Conservation (phyloP, 2,329 filamentous ascomycete genomes). For the Aspergillus sp. region DNA sequence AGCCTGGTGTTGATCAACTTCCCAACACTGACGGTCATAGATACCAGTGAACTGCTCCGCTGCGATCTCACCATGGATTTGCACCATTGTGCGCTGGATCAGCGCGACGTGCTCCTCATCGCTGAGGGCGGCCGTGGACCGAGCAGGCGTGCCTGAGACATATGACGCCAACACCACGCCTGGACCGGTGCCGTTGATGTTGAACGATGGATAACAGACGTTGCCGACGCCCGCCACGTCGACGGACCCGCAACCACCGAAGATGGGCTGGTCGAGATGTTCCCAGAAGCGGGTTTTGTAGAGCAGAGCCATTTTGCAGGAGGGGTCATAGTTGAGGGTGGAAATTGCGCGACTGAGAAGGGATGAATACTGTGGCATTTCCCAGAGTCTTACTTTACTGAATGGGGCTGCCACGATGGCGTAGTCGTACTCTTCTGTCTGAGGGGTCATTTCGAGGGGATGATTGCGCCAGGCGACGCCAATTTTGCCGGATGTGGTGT, state of each 20-base stretch:
- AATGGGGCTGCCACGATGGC: constrained; percentile 63
- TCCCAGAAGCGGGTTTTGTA: constrained; percentile 63
- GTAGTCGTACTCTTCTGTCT: constrained; percentile 59
- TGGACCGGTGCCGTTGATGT: constrained; percentile 30
- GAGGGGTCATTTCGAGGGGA: constrained; percentile 33
- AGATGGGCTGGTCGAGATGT: constrained; percentile 51
- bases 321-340: constrained; percentile 46
- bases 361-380: constrained; percentile 51
- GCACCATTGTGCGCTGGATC: constrained; percentile 61
- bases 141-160: constrained; percentile 20
- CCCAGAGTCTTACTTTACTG: constrained; percentile 59
- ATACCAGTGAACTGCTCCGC: constrained; percentile 60
- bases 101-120: constrained; percentile 52
- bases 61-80: constrained; percentile 61
- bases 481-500: constrained; percentile 49
- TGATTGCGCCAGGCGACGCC: constrained; percentile 52
- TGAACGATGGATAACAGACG: constrained; percentile 33
- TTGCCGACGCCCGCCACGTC: constrained; percentile 25
- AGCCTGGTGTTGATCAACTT: constrained; percentile 55
- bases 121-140: constrained; percentile 18
- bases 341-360: constrained; percentile 46
- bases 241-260: constrained; percentile 47
- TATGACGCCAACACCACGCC: constrained; percentile 43
- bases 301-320: constrained; percentile 60
- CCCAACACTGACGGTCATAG: constrained; percentile 64